These are phyloP conservation scores for Macaranga tanarius DNA, from an alignment of 441 rosid genomes.

Conservation along the genomic window DNA sequence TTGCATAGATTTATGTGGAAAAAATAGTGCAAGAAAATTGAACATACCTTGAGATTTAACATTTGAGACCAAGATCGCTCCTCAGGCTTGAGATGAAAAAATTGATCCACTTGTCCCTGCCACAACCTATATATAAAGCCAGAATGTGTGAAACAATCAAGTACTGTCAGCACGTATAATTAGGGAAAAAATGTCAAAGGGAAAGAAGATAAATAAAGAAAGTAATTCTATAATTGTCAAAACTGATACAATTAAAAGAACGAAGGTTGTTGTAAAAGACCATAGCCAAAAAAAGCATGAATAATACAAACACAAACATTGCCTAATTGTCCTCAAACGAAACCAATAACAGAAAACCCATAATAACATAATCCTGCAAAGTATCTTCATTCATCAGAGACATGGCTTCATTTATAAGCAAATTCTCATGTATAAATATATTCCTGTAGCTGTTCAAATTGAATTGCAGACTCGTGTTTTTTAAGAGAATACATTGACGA, in stretches of 20 bases:
- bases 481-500: not conserved
- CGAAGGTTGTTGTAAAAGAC: too few species aligned
- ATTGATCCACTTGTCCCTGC: conserved; percentile 49
- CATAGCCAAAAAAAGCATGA: not conserved
- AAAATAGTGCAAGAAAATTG: conserved; percentile 5
- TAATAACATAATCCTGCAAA: not conserved
- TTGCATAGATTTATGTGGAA: not conserved
- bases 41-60: conserved; percentile 53
- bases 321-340: not conserved
- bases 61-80: conserved; percentile 49
- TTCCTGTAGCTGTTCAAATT: not conserved
- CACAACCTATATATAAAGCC: conserved; percentile 46
- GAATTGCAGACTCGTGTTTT: not conserved
- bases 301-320: not conserved
- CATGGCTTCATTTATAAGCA: not conserved
- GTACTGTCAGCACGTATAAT: not conserved
- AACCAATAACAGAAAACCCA: not conserved
- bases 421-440: not conserved
- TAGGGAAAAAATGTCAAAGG: conserved; percentile 12
- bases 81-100: conserved; percentile 36
- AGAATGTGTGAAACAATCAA: conserved; percentile 16
- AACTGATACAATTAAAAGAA: not conserved
- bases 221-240: not conserved
- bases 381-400: not conserved
- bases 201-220: not conserved